Evolutionary conservation across 1,139 yeast genomes (phyloP).

Genomic region (Zygosaccharomyces pseudobailii): DNA sequence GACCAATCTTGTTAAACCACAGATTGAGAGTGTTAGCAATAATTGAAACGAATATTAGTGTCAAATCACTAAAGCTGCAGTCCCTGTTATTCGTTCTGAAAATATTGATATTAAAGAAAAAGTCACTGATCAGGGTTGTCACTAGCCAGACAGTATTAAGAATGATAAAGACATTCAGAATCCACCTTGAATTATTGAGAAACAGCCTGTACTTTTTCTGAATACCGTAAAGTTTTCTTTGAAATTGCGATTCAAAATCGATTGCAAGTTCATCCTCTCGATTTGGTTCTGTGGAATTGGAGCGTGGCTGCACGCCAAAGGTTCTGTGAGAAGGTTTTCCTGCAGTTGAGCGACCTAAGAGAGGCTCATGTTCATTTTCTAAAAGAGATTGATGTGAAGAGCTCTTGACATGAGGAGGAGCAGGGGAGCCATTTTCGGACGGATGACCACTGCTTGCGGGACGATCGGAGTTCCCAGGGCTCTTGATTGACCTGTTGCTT

Average conservation of each 20-base stretch:
- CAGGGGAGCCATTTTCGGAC: constrained; percentile 1
- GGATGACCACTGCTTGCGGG: constrained; percentile 9
- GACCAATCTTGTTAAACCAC: constrained; percentile 30
- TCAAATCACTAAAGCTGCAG: constrained; percentile 26
- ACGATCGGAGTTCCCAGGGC: constrained; percentile 14
- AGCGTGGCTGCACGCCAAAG: constrained; percentile 12
- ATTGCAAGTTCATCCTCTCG: constrained; percentile 4
- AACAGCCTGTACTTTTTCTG: constrained; percentile 25
- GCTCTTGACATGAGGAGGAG: not conserved
- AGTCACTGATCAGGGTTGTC: constrained; percentile 27
- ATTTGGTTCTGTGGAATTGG: constrained; percentile 1
- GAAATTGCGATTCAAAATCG: constrained; percentile 17
- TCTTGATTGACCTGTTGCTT: constrained; percentile 17
- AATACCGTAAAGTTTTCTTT: constrained; percentile 14
- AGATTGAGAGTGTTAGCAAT: constrained; percentile 28
- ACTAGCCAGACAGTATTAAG: constrained; percentile 28
- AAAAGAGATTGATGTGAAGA: not conserved
- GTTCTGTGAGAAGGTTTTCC: constrained; percentile 18
- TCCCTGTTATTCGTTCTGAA: constrained; percentile 22
- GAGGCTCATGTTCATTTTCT: constrained; percentile 12
- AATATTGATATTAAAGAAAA: constrained; percentile 26
- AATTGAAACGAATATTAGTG: constrained; percentile 26
- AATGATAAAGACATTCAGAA: constrained; percentile 23
- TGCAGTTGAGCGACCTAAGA: constrained; percentile 8
- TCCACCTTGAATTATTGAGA: constrained; percentile 25